Conservation (phyloP, 306 rosid genomes). For the Nissolia schottii region DNA sequence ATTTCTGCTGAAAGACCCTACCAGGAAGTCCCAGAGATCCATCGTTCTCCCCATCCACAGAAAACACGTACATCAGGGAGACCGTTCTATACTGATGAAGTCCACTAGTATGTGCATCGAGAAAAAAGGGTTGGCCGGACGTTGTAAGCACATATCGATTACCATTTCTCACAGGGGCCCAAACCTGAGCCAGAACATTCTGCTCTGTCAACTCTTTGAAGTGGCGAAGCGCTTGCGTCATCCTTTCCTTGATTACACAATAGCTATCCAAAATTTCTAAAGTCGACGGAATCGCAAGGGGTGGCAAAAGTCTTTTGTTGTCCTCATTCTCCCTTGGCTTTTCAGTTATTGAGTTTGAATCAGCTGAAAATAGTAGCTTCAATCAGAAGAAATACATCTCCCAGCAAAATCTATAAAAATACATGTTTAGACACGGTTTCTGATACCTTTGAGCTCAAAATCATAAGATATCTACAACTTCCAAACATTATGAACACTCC, state of each 20-base stretch:
- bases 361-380: conserved; percentile 43
- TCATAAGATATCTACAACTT: background rate
- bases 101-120: conserved; percentile 68
- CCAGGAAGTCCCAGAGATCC: conserved; percentile 80
- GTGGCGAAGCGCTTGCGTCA: conserved; percentile 81
- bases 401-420: conserved; percentile 12
- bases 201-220: conserved; percentile 75
- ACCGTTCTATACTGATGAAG: conserved; percentile 76
- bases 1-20: conserved; percentile 70
- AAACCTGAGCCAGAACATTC: conserved; percentile 83
- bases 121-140: conserved; percentile 84
- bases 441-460: background rate
- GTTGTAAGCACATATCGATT: conserved; percentile 64
- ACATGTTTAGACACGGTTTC: background rate
- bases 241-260: conserved; percentile 70
- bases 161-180: conserved; percentile 83
- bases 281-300: conserved; percentile 33
- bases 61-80: conserved; percentile 60
- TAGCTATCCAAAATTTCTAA: conserved; percentile 45
- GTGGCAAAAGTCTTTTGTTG: conserved; percentile 29
- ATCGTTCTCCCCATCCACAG: conserved; percentile 62
- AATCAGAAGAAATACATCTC: conserved; percentile 31
- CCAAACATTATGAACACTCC: background rate
- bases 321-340: conserved; percentile 45
- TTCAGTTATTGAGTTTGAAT: conserved; percentile 40